Conservation (phyloP, 306 rosid species). For the Vachellia pachyceras region DNA sequence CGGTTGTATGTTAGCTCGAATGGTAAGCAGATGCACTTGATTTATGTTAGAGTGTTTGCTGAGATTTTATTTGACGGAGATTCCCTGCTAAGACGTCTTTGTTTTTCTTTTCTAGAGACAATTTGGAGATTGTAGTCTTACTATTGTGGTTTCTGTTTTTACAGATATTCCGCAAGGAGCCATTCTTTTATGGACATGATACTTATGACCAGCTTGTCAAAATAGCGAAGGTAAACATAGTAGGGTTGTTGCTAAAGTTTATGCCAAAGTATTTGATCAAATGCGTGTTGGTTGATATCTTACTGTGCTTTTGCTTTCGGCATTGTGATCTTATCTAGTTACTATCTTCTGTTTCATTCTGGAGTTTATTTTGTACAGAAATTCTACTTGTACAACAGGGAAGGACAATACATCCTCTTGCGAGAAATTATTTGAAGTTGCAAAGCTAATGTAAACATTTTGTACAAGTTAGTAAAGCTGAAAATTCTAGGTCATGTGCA, state of each 20-base stretch:
- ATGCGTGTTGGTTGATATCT: neutral
- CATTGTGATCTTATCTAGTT: neutral
- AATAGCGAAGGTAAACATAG: slow-evolving; percentile 57
- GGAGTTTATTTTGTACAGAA: too few relatives aligned
- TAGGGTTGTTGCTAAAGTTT: neutral
- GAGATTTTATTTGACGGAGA: neutral
- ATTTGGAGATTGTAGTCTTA: slow-evolving; percentile 32
- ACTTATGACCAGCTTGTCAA: slow-evolving; percentile 67
- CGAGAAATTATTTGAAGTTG: neutral
- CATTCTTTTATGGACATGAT: slow-evolving; percentile 74
- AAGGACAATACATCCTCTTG: neutral
- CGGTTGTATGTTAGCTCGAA: slow-evolving; percentile 72
- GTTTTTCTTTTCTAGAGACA: neutral
- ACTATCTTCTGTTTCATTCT: neutral
- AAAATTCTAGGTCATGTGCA: neutral
- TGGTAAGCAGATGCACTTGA: slow-evolving; percentile 47
- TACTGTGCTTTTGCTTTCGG: neutral
- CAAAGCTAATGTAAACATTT: neutral
- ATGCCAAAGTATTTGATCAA: neutral
- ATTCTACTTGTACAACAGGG: neutral
- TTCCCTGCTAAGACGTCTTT: neutral
- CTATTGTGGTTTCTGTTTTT: slow-evolving; percentile 37
- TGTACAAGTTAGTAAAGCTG: neutral
- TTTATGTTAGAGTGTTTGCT: neutral
- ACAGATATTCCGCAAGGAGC: slow-evolving; percentile 74